Evolutionary conservation across 2,329 filamentous ascomycete species (phyloP).

Genomic region (Rhynchosporium graminicola): DNA sequence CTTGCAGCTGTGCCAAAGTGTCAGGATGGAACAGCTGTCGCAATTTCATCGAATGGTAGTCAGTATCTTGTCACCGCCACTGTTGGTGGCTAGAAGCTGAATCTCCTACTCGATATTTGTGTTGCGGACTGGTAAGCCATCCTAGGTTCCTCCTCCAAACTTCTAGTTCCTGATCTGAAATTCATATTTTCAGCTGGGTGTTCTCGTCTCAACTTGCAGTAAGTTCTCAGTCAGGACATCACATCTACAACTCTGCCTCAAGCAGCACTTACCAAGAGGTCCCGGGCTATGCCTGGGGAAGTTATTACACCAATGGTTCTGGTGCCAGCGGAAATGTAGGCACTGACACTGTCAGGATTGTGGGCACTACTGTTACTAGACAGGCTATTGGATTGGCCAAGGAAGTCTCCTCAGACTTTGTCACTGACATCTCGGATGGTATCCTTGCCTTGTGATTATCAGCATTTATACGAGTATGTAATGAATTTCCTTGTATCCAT

Average conservation of each 20-base stretch:
- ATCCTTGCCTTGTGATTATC: constrained; percentile 57
- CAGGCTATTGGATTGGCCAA: constrained; percentile 41
- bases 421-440: constrained; percentile 49
- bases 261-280: constrained; percentile 34
- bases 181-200: constrained; percentile 33
- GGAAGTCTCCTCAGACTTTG: constrained; percentile 38
- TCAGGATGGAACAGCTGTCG: constrained; percentile 36
- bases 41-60: constrained; percentile 28
- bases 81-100: constrained; percentile 37
- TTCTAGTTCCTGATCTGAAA: background rate
- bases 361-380: constrained; percentile 36
- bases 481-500: background rate
- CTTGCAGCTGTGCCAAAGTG: constrained; percentile 33
- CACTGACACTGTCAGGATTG: constrained; percentile 41
- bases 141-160: background rate
- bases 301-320: constrained; percentile 42
- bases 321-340: constrained; percentile 40
- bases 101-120: constrained; percentile 40
- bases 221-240: constrained; percentile 26
- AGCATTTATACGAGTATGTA: constrained; percentile 37
- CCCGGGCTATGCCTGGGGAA: constrained; percentile 36
- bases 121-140: constrained; percentile 38
- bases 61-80: constrained; percentile 36
- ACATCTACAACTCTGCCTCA: constrained; percentile 32
- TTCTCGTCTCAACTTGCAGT: constrained; percentile 36